These are phyloP conservation scores for Colletotrichum somersetense DNA, from an alignment of 2,329 filamentous ascomycete species.

Conservation along the genomic window DNA sequence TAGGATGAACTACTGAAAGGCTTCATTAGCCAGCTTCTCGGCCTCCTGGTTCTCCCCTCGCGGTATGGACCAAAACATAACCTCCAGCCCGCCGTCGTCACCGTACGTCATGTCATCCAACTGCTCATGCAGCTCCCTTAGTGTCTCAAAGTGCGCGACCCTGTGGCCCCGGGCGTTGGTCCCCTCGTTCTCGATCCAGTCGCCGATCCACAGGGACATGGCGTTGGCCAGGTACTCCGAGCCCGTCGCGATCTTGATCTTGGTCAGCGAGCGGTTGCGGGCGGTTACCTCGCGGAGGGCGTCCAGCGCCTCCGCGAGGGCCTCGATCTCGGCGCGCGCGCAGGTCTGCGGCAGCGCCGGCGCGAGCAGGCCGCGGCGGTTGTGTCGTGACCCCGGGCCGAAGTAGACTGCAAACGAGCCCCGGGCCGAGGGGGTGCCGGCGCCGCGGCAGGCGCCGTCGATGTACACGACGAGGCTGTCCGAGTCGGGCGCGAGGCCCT, in stretches of 20 bases:
- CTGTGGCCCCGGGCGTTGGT: conserved; percentile 5
- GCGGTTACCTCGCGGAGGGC: conserved; percentile 18
- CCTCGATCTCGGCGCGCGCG: conserved; percentile 44
- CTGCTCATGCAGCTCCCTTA: conserved; percentile 31
- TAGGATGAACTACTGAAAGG: neutral
- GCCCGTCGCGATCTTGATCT: conserved; percentile 41
- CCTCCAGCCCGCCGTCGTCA: conserved; percentile 35
- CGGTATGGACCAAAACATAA: conserved; percentile 43
- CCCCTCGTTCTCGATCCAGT: conserved; percentile 42
- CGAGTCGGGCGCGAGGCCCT: neutral
- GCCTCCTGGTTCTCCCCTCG: conserved; percentile 41
- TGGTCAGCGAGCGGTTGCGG: conserved; percentile 14
- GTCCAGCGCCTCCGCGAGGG: conserved; percentile 38
- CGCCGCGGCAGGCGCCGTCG: conserved; percentile 45
- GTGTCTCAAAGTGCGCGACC: conserved; percentile 34
- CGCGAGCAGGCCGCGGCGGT: conserved; percentile 30
- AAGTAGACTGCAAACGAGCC: conserved; percentile 47
- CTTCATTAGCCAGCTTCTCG: conserved; percentile 38
- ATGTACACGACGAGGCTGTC: conserved; percentile 44
- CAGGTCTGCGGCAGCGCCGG: conserved; percentile 39
- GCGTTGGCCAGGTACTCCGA: conserved; percentile 41
- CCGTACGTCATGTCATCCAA: conserved; percentile 40
- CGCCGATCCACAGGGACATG: conserved; percentile 41
- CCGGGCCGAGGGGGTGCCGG: conserved; percentile 42
- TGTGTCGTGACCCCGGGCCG: conserved; percentile 45